These are phyloP conservation scores for Psilocybe tampanensis DNA, from an alignment of 768 basidiomycete species.

Conservation along the genomic window DNA sequence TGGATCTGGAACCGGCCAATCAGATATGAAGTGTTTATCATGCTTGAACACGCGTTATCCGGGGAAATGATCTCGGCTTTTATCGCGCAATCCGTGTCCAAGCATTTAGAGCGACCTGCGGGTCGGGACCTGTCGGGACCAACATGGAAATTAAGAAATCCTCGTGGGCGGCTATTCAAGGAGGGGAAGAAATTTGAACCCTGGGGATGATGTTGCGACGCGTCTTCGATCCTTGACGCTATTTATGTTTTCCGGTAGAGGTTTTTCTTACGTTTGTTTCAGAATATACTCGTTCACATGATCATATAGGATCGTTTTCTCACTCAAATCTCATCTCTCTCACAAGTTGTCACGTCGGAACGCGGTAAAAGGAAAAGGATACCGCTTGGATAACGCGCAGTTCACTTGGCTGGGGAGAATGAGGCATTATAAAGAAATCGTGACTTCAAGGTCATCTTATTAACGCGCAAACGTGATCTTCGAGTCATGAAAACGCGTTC, in stretches of 20 bases:
- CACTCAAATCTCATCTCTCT: background rate
- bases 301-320: no score
- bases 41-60: constrained; percentile 1
- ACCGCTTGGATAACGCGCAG: no score
- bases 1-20: constrained; percentile 10
- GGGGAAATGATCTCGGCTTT: constrained; percentile 11
- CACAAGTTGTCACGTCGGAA: background rate
- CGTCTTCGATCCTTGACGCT: background rate
- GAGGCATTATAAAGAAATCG: background rate
- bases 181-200: no score
- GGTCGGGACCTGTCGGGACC: no score
- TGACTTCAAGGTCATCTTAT: background rate
- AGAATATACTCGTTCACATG: background rate
- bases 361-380: background rate
- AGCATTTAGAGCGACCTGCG: background rate
- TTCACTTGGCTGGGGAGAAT: no score
- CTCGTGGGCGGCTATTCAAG: no score
- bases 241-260: background rate
- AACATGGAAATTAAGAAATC: no score
- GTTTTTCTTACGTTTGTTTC: background rate
- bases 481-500: background rate
- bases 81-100: constrained; percentile 11
- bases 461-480: background rate
- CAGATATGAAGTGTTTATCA: constrained; percentile 8
- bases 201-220: background rate